Percentiles rank a stretch among this genome's conserved stretches.
Conservation (phyloP, 768 basidiomycete genomes). For the Mrakia frigida region DNA sequence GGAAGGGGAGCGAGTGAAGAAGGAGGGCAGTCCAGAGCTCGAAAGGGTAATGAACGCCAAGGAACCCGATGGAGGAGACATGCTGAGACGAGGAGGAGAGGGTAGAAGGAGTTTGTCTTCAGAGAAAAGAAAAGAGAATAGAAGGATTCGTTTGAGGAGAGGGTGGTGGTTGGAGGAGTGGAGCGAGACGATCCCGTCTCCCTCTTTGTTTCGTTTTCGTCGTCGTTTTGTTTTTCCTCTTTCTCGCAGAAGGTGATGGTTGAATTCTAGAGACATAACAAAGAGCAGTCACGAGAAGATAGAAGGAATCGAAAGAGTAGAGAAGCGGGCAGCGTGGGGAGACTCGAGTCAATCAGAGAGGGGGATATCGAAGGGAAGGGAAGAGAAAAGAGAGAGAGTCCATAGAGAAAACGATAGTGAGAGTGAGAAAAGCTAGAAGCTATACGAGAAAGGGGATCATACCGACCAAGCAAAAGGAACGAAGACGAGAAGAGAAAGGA, state of each 20-base stretch:
- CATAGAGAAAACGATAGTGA: neutral
- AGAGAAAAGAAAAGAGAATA: neutral
- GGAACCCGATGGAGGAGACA: neutral
- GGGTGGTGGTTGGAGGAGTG: neutral
- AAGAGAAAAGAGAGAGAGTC: slow-evolving; percentile 3
- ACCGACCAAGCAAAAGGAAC: neutral
- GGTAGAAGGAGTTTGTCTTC: neutral
- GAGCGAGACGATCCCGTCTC: neutral
- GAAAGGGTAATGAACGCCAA: neutral
- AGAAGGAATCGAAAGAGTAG: neutral
- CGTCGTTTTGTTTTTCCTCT: neutral
- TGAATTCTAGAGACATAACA: neutral
- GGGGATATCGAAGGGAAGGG: neutral
- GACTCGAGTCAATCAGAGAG: neutral
- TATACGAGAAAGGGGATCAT: too few relatives aligned
- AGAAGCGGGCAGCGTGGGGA: neutral
- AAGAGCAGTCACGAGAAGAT: neutral
- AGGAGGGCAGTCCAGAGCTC: neutral
- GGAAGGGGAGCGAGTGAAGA: neutral
- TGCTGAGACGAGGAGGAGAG: neutral
- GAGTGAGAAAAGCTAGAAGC: neutral
- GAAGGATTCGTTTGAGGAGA: neutral
- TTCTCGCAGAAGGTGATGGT: neutral
- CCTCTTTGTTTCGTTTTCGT: too few relatives aligned
- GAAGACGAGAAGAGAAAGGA: neutral